These are phyloP conservation scores for Taphrina wiesneri DNA, from an alignment of 1,139 yeast genomes.

Conservation along the genomic window DNA sequence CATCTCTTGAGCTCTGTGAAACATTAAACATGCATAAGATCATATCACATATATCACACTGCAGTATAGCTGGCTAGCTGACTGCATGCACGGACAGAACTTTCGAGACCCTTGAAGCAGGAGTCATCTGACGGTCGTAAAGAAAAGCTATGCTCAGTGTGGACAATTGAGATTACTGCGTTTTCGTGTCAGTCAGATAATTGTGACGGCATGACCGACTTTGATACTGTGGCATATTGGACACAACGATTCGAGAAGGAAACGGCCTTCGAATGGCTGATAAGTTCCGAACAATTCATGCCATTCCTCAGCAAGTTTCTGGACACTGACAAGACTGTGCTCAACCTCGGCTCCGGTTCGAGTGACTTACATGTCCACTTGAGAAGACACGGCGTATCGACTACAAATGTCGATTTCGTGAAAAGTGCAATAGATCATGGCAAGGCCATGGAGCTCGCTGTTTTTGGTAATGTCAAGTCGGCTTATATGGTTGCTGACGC, in stretches of 20 bases:
- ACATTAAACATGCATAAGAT: too few relatives aligned
- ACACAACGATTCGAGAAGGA: not conserved
- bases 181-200: too few relatives aligned
- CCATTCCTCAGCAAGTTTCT: not conserved
- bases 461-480: not conserved
- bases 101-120: too few relatives aligned
- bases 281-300: conserved; percentile 3
- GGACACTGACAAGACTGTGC: not conserved
- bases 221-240: conserved; percentile 6
- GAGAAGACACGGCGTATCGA: not conserved
- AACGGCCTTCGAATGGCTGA: conserved; percentile 3
- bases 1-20: too few relatives aligned
- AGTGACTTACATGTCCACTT: conserved; percentile 6
- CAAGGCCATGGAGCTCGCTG: not conserved
- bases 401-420: not conserved
- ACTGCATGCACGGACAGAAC: too few relatives aligned
- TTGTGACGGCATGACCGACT: not conserved
- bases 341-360: conserved; percentile 7
- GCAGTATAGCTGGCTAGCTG: too few relatives aligned
- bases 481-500: not conserved
- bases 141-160: too few relatives aligned
- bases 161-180: too few relatives aligned
- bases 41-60: too few relatives aligned
- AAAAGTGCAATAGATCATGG: not conserved
- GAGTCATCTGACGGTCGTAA: too few relatives aligned